Percentiles rank a stretch among this genome's conserved stretches.
phyloP scores from a whole-genome alignment of 2,329 filamentous ascomycete species.

The Sporothrix globosa region DNA sequence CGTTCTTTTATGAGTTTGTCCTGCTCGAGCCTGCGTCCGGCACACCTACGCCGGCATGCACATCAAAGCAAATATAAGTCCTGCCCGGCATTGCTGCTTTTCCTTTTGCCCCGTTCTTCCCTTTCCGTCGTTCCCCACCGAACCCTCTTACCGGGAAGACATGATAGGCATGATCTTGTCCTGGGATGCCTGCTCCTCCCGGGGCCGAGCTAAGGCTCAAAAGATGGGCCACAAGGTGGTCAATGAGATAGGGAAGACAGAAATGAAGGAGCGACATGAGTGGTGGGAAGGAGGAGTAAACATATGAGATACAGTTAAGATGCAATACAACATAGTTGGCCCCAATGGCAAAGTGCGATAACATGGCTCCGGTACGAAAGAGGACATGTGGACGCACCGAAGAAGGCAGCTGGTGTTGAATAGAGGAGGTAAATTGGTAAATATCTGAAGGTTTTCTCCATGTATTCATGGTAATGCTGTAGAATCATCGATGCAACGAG shows the following conservation, averaged over 20 bases:
- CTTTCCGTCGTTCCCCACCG: slow-evolving; percentile 18
- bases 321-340: not conserved
- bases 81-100: not conserved
- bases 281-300: no score
- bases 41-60: not conserved
- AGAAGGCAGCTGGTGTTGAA: not conserved
- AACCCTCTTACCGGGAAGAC: not conserved
- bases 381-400: not conserved
- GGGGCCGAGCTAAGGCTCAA: not conserved
- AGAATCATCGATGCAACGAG: slow-evolving; percentile 3
- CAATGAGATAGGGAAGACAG: slow-evolving; percentile 21
- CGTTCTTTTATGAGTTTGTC: not conserved
- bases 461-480: not conserved
- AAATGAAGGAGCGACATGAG: not conserved
- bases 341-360: slow-evolving; percentile 4
- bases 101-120: not conserved
- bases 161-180: not conserved
- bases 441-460: not conserved
- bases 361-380: not conserved
- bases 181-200: slow-evolving; percentile 8
- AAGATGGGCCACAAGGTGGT: slow-evolving; percentile 13
- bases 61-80: not conserved
- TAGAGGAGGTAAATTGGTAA: not conserved
- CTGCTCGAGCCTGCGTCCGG: not conserved
- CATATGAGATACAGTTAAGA: no score